A percentile compares a stretch with the other conserved stretches of the same genome.
phyloP scores from a whole-genome alignment of 2,329 filamentous ascomycete species.

The Mollisia scopiformis region DNA sequence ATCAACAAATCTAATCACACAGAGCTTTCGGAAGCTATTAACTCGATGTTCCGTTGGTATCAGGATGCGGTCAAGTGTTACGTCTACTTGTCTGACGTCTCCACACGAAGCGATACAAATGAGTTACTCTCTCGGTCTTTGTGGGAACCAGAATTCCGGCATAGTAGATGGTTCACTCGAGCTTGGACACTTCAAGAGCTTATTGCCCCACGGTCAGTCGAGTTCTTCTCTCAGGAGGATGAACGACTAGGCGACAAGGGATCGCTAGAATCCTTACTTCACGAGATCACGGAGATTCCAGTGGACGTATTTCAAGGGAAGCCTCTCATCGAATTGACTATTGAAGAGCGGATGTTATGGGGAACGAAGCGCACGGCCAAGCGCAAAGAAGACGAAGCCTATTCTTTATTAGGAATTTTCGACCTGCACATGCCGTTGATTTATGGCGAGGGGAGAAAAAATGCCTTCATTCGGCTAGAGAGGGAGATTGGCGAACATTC shows the following conservation, averaged over 20 bases:
- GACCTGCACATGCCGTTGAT: conserved; percentile 46
- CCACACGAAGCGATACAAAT: not conserved
- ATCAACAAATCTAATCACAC: not conserved
- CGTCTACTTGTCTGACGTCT: not conserved
- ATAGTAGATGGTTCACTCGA: conserved; percentile 6
- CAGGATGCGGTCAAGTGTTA: not conserved
- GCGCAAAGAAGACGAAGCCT: conserved; percentile 44
- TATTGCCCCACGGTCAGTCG: conserved; percentile 12
- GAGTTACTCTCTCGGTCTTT: conserved; percentile 1
- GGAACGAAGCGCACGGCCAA: conserved; percentile 40
- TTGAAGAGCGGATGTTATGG: conserved; percentile 40
- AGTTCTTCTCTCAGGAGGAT: conserved; percentile 12
- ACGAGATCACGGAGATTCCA: conserved; percentile 15
- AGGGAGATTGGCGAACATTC: conserved; percentile 33
- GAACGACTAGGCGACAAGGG: conserved; percentile 17
- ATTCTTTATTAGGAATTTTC: conserved; percentile 48
- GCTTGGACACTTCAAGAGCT: conserved; percentile 11
- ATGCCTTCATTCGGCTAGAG: conserved; percentile 39
- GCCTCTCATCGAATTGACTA: conserved; percentile 6
- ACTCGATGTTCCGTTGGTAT: not conserved
- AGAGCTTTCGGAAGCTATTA: not conserved
- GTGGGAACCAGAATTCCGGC: conserved; percentile 13
- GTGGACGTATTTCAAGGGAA: conserved; percentile 9
- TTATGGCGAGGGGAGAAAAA: conserved; percentile 40
- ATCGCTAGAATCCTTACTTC: conserved; percentile 11